phyloP scores from a whole-genome alignment of 225 moss, liverwort and hornwort genomes.

The Neckera pumila region DNA sequence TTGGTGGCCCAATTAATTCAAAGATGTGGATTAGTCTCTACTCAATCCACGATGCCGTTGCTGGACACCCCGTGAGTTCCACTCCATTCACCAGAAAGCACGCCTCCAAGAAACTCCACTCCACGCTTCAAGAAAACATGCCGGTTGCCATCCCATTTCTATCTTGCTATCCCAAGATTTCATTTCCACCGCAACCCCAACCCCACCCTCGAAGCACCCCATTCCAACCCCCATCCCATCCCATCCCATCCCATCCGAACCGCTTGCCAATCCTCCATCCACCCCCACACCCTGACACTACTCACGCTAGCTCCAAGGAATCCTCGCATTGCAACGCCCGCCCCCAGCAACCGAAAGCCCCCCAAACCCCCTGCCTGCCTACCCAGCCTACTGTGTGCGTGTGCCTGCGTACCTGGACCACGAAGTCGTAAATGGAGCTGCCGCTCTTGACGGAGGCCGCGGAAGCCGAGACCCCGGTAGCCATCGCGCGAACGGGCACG shows the following conservation, averaged over 20 bases:
- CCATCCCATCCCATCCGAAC: not conserved
- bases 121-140: not conserved
- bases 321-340: not conserved
- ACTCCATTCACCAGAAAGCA: not conserved
- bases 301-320: not conserved
- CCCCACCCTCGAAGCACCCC: not conserved
- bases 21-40: not conserved
- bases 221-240: not conserved
- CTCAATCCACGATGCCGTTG: not conserved
- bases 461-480: not conserved
- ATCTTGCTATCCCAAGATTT: not conserved
- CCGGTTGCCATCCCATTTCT: not conserved
- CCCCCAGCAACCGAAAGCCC: not conserved
- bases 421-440: conserved; percentile 35
- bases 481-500: conserved; percentile 1
- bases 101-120: not conserved
- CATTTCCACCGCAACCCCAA: too few species aligned
- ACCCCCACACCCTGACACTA: not conserved
- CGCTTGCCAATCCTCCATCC: not conserved
- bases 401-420: conserved; percentile 16
- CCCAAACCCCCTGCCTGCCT: not conserved
- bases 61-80: not conserved
- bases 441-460: conserved; percentile 13
- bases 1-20: not conserved
- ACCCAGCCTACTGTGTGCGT: not conserved